Evolutionary conservation across 129 eudicot species (phyloP), one percentile per base, ranked within the genome.

Genomic region (Ambrosia artemisiifolia): DNA sequence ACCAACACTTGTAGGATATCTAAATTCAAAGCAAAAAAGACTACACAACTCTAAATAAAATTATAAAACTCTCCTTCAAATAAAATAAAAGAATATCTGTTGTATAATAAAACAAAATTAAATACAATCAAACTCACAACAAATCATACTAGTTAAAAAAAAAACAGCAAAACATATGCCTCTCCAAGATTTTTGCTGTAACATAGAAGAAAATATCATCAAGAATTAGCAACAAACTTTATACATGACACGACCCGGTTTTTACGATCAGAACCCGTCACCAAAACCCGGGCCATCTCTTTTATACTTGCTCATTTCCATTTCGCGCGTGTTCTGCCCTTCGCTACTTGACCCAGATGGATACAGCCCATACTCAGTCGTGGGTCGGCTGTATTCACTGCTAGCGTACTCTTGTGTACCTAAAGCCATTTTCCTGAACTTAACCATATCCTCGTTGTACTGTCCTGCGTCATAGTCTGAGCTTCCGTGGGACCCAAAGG

Each of bases 321-420:
- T 93, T 76, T 93, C 98, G 20, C 88, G 80, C 11, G 96, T 92
- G 64, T 84, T 83, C 69, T 83, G 95, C 34, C 85, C 91, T 90
- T 94, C 98, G 28, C 92, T 82, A 63, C 96, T 94, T 11, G 98
- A 90, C 32, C 96, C 98, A 10, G 98, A 94, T 10, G 90, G 93
- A 63, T 87, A 67, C 46, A 94, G 51, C 65, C 98, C 98, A 30
- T 87, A 94, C 71, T 94, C 97, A 43, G 96, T 94, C 38, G 97
- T 94, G 19, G 96, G 91, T 48, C 86, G 88, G 74, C 98, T 91
- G 48, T 82, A 85, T 66, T 82, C 98, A 8, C 86, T 94, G 76
- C 96, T 93, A 12, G 82, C 86, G 16, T 94, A 90, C 32, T 90
- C 96, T 67, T 84, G 90, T 76, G 88, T 94, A 9, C 74, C 84